phyloP scores from a whole-genome alignment of 1,284 basidiomycete genomes.

The Tausonia pullulans region DNA sequence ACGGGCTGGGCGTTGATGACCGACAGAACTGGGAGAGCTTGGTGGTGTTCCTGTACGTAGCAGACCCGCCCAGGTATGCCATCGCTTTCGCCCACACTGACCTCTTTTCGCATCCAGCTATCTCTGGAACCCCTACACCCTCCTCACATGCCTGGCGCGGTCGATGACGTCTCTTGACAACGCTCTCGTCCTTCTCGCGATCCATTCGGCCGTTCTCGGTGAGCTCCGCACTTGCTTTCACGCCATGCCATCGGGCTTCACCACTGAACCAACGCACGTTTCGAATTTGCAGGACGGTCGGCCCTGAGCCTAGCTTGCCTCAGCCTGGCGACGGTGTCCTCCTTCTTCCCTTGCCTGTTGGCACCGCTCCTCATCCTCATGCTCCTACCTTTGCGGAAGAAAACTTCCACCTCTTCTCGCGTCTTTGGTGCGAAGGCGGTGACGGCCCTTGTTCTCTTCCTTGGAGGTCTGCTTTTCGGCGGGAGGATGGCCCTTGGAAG shows the following conservation, averaged over 20 bases:
- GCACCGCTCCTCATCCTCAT: slow-evolving; percentile 58
- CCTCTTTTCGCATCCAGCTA: slow-evolving; percentile 43
- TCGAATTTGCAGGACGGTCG: background rate
- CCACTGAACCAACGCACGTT: no score
- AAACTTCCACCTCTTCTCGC: slow-evolving; percentile 49
- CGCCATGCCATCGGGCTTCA: background rate
- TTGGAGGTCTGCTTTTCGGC: slow-evolving; percentile 22
- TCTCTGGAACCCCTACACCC: slow-evolving; percentile 76
- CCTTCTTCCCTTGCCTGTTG: slow-evolving; percentile 57
- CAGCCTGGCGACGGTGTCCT: slow-evolving; percentile 57
- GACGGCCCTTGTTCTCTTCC: slow-evolving; percentile 18
- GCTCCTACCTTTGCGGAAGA: slow-evolving; percentile 33
- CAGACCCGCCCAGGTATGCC: background rate
- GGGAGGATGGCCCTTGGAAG: slow-evolving; percentile 20
- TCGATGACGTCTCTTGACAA: slow-evolving; percentile 76
- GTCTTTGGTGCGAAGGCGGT: slow-evolving; percentile 44
- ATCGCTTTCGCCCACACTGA: background rate
- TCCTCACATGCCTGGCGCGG: slow-evolving; percentile 63
- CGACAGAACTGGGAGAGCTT: slow-evolving; percentile 44
- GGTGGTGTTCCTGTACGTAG: slow-evolving; percentile 51
- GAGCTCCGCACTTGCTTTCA: slow-evolving; percentile 19
- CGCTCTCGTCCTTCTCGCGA: slow-evolving; percentile 49
- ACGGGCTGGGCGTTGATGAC: slow-evolving; percentile 25
- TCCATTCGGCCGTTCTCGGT: slow-evolving; percentile 67
- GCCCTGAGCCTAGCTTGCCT: slow-evolving; percentile 43